Evolutionary conservation across 495 filamentous ascomycete genomes (phyloP).

Genomic region (Collariella sp.): DNA sequence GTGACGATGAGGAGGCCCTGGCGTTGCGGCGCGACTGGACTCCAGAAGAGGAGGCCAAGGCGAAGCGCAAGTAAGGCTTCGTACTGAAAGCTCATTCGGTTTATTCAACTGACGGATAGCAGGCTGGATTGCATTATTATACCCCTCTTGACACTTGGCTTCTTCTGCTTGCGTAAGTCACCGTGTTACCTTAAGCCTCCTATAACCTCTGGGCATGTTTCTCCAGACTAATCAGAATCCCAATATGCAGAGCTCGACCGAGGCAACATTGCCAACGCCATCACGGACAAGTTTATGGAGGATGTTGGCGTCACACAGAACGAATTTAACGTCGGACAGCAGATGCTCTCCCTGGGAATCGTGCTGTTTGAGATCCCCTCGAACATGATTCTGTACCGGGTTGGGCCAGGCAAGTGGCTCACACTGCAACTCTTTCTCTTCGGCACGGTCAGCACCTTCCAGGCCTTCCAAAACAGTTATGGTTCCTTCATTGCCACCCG

Average conservation of each 20-base stretch:
- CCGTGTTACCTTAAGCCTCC: slow-evolving; percentile 2
- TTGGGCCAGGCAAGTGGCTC: slow-evolving; percentile 53
- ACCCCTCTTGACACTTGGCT: slow-evolving; percentile 46
- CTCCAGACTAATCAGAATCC: not conserved
- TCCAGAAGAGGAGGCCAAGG: slow-evolving; percentile 27
- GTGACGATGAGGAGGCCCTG: slow-evolving; percentile 24
- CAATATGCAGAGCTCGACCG: slow-evolving; percentile 28
- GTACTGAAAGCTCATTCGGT: too few species aligned
- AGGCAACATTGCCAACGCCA: slow-evolving; percentile 27
- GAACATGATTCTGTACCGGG: slow-evolving; percentile 48
- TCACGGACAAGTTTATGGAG: slow-evolving; percentile 34
- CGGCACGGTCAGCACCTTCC: slow-evolving; percentile 50
- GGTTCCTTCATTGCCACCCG: slow-evolving; percentile 44
- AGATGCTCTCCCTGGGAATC: slow-evolving; percentile 49
- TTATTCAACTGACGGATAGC: too few species aligned
- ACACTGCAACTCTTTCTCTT: slow-evolving; percentile 50
- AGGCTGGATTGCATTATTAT: slow-evolving; percentile 45
- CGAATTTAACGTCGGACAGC: slow-evolving; percentile 51
- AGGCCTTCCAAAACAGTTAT: slow-evolving; percentile 46
- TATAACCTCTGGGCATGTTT: too few species aligned
- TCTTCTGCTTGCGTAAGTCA: slow-evolving; percentile 48
- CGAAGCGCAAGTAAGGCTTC: slow-evolving; percentile 32
- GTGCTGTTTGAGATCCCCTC: slow-evolving; percentile 51
- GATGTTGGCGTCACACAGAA: slow-evolving; percentile 48
- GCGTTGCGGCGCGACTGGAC: slow-evolving; percentile 29